Percentiles rank a stretch among this genome's conserved stretches.
Evolutionary conservation across 2,329 filamentous ascomycete species (phyloP).

Genomic region (Alternaria angustiovoidea): DNA sequence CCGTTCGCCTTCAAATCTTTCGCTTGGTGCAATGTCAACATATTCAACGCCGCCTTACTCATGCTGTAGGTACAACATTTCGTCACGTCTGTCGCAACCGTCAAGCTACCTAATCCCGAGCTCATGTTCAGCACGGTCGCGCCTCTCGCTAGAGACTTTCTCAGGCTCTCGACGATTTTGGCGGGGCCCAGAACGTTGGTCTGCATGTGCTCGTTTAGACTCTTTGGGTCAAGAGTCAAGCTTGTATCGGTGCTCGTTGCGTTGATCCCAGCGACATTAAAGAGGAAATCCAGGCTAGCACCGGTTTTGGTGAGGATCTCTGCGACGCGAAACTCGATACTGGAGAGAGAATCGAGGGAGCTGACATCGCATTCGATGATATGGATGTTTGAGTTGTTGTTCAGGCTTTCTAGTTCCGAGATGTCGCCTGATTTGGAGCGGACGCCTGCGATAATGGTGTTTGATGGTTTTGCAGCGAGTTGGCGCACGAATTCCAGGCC

Average conservation of each 20-base stretch:
- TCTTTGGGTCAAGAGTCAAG: slow-evolving; percentile 50
- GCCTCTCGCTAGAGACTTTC: slow-evolving; percentile 37
- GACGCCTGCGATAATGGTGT: slow-evolving; percentile 53
- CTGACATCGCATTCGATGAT: slow-evolving; percentile 54
- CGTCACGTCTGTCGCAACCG: slow-evolving; percentile 38
- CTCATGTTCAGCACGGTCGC: slow-evolving; percentile 49
- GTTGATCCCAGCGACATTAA: slow-evolving; percentile 57
- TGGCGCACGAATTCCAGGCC: slow-evolving; percentile 45
- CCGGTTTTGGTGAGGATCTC: slow-evolving; percentile 44
- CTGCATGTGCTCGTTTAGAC: slow-evolving; percentile 53
- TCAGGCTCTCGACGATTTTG: slow-evolving; percentile 53
- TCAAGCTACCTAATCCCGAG: slow-evolving; percentile 45
- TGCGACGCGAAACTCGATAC: slow-evolving; percentile 47
- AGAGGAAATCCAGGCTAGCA: slow-evolving; percentile 53
- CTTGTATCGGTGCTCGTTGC: slow-evolving; percentile 47
- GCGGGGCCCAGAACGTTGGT: slow-evolving; percentile 60
- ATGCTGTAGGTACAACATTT: slow-evolving; percentile 54
- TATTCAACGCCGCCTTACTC: slow-evolving; percentile 56
- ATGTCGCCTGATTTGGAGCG: slow-evolving; percentile 46
- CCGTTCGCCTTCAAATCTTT: slow-evolving; percentile 44
- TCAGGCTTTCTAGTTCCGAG: slow-evolving; percentile 38
- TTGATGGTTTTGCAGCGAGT: slow-evolving; percentile 38
- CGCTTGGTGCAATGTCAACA: slow-evolving; percentile 55
- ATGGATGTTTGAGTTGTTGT: slow-evolving; percentile 41
- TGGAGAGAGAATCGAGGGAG: slow-evolving; percentile 39